phyloP scores from a whole-genome alignment of 2,329 filamentous ascomycete species.

The Pseudocercospora fuligena region DNA sequence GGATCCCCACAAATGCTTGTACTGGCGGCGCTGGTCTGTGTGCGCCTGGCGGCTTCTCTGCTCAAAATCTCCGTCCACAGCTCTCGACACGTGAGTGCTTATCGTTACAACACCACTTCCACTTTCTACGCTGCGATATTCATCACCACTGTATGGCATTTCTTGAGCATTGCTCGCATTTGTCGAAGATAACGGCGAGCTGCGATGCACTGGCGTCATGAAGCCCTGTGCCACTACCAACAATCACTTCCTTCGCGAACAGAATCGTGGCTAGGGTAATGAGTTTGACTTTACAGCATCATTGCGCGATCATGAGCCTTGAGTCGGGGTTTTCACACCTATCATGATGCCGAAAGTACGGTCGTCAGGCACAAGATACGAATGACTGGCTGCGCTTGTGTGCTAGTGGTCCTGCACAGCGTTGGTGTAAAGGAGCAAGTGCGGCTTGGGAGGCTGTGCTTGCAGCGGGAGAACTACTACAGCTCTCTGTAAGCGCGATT shows the following conservation, averaged over 20 bases:
- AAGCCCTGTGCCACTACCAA: not conserved
- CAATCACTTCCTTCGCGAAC: not conserved
- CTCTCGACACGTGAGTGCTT: not conserved
- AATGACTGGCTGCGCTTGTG: conserved; percentile 3
- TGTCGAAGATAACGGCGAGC: not conserved
- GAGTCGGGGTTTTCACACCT: not conserved
- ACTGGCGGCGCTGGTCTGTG: not conserved
- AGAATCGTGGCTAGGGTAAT: not conserved
- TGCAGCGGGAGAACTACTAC: not conserved
- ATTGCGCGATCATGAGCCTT: conserved; percentile 7
- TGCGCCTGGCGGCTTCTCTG: not conserved
- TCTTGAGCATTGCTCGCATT: not conserved
- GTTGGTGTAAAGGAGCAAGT: conserved; percentile 7
- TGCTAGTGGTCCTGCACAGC: not conserved
- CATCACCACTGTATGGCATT: not conserved
- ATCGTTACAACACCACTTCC: not conserved
- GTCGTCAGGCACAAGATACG: conserved; percentile 6
- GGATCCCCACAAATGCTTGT: conserved; percentile 6
- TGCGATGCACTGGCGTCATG: not conserved
- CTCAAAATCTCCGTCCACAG: not conserved
- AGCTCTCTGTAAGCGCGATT: not conserved
- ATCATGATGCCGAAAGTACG: conserved; percentile 2
- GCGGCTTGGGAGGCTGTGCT: conserved; percentile 7
- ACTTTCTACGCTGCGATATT: not conserved
- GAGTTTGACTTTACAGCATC: not conserved